These are phyloP conservation scores for Kwoniella dejecticola DNA, from an alignment of 768 basidiomycete species.

Conservation along the genomic window DNA sequence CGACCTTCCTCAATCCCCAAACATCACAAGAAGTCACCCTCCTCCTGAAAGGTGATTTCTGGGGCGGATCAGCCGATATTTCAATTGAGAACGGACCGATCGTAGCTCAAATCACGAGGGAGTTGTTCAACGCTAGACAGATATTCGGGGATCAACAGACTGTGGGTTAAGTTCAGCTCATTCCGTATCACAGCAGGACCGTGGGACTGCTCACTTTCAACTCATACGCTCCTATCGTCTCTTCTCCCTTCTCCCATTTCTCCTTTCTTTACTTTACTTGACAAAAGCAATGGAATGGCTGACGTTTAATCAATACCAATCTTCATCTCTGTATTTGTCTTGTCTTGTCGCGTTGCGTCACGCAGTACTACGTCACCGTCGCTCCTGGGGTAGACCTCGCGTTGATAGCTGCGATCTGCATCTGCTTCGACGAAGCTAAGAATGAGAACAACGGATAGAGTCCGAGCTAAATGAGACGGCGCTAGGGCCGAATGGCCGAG, in stretches of 20 bases:
- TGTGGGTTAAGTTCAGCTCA: constrained; percentile 26
- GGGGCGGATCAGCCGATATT: constrained; percentile 50
- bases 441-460: constrained; percentile 16
- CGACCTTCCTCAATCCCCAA: constrained; percentile 46
- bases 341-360: too few species aligned
- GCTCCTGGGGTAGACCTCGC: constrained; percentile 53
- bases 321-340: too few species aligned
- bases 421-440: constrained; percentile 52
- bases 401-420: constrained; percentile 52
- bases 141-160: constrained; percentile 50
- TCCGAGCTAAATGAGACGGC: not conserved
- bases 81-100: constrained; percentile 33
- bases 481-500: too few species aligned
- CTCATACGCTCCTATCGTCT: not conserved
- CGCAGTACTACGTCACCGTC: constrained; percentile 51
- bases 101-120: constrained; percentile 51
- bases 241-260: too few species aligned
- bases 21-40: constrained; percentile 40
- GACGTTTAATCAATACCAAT: too few species aligned
- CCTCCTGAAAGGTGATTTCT: constrained; percentile 49
- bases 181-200: too few species aligned
- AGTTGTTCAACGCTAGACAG: constrained; percentile 47
- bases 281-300: too few species aligned
- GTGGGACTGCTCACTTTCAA: not conserved
- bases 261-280: too few species aligned